phyloP scores from a whole-genome alignment of 1,284 basidiomycete genomes.

The Volvariella surrecta region DNA sequence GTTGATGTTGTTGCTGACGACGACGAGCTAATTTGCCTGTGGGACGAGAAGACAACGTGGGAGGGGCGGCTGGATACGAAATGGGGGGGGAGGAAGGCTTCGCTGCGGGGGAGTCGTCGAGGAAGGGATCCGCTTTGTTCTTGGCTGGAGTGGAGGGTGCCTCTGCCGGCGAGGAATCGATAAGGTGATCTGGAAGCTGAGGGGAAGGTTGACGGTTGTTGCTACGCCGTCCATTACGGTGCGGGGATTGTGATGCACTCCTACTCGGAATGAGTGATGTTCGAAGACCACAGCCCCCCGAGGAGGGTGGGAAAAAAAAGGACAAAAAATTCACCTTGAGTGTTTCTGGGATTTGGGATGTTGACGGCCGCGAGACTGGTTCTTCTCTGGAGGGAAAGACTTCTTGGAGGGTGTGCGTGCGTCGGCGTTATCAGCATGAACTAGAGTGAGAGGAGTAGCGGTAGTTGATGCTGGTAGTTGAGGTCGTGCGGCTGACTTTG shows the following conservation, averaged over 20 bases:
- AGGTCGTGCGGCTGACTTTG: slow-evolving; percentile 6
- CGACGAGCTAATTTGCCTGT: slow-evolving; percentile 48
- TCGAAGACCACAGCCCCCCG: slow-evolving; percentile 4
- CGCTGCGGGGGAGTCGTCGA: slow-evolving; percentile 26
- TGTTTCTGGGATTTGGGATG: slow-evolving; percentile 21
- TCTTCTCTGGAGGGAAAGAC: slow-evolving; percentile 12
- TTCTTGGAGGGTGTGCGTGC: slow-evolving; percentile 7
- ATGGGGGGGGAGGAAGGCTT: slow-evolving; percentile 27
- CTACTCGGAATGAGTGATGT: slow-evolving; percentile 19
- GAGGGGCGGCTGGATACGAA: neutral
- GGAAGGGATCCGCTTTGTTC: slow-evolving; percentile 52
- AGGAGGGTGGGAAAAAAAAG: neutral
- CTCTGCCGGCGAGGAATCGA: slow-evolving; percentile 57
- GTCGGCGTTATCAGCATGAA: no score
- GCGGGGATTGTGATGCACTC: slow-evolving; percentile 37
- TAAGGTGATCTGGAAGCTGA: slow-evolving; percentile 26
- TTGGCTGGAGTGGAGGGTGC: slow-evolving; percentile 24
- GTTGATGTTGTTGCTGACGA: slow-evolving; percentile 29
- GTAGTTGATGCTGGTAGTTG: slow-evolving; percentile 9
- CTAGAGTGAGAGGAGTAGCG: slow-evolving; percentile 5
- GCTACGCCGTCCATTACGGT: slow-evolving; percentile 28
- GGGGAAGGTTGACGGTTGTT: slow-evolving; percentile 51
- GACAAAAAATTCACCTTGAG: slow-evolving; percentile 16
- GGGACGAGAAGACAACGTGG: slow-evolving; percentile 24
- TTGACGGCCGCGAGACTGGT: slow-evolving; percentile 15